Evolutionary conservation across 768 basidiomycete genomes (phyloP).

Genomic region (Phaeolepiota aurea): DNA sequence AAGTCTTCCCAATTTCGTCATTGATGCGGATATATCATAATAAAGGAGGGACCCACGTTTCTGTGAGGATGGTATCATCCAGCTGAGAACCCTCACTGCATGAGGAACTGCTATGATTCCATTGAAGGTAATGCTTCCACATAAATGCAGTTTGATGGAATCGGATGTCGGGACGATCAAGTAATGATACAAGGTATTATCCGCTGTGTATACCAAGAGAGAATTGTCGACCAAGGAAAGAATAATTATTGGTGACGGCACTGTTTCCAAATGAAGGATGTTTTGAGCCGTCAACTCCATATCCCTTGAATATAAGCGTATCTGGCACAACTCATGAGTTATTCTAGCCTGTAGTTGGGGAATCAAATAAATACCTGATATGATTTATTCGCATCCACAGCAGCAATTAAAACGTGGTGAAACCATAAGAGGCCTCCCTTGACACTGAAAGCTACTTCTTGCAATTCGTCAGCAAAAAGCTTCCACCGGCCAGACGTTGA

Average conservation of each 20-base stretch:
- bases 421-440: constrained; percentile 95
- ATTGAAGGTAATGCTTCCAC: constrained; percentile 91
- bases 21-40: neutral
- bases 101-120: constrained; percentile 82
- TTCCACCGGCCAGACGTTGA: constrained; percentile 95
- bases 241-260: constrained; percentile 74
- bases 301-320: constrained; percentile 92
- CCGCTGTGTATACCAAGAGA: constrained; percentile 85
- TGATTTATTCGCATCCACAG: constrained; percentile 74
- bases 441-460: constrained; percentile 84
- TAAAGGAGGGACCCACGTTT: constrained; percentile 60
- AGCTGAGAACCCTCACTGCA: constrained; percentile 85
- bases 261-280: constrained; percentile 71
- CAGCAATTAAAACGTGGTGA: constrained; percentile 88
- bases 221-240: constrained; percentile 93
- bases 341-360: constrained; percentile 1
- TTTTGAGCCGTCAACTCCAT: constrained; percentile 77
- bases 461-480: constrained; percentile 66
- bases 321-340: constrained; percentile 31
- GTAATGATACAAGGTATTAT: constrained; percentile 91
- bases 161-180: constrained; percentile 80
- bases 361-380: constrained; percentile 49
- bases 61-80: constrained; percentile 92
- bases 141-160: constrained; percentile 78
- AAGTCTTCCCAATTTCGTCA: constrained; percentile 44